Base-by-base conservation (phyloP, 1,284 basidiomycete species). In the Leccinum subrobustum region DNA sequence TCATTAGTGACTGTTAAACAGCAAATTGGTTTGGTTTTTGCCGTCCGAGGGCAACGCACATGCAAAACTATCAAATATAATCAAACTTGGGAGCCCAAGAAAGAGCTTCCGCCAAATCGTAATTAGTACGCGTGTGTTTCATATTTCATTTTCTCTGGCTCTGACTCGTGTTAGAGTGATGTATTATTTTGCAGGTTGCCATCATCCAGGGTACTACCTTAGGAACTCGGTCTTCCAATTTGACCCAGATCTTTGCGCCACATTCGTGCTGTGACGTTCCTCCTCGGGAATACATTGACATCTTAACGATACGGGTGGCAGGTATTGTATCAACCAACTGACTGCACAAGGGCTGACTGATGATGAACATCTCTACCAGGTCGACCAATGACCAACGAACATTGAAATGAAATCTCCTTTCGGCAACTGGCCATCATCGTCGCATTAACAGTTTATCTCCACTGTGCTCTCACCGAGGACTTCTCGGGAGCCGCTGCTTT, bases 381-480 rank as follows among this genome's bases (percentile, higher is more conserved):
- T 42, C 8, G 39, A 42, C 33, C 18, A 23, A 23, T 44, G n/a
- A 9, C 39, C 31, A 37, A 62, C 37, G 25, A 29, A 12, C 4
- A 12, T 20, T 20, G 44, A 20, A 20, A 7, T 27, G 48, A 50
- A 27, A 16, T 27, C 14, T 7, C 23, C 18, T 5, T 31, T 25
- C n/a, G 35, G 39, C 12, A 25, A 42, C 20, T 47, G 11, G 14
- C 8, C 25, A n/a, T 20, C 18, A 16, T 18, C 42, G 11, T 63
- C 64, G 61, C 42, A n/a, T 37, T 63, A 60, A 59, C 25, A 31
- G 35, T 1, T 18, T 52, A 61, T 53, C 62, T 31, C 57, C 50
- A 35, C 18, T 20, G 18, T 23, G 29, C 44, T 37, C 44, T 18
- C n/a, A 47, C 44, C 18, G 44, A 47, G 18, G 31, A 31, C 18